phyloP scores from a whole-genome alignment of 108 stramenopile genomes.

The Pseudonitzschia multistriata region DNA sequence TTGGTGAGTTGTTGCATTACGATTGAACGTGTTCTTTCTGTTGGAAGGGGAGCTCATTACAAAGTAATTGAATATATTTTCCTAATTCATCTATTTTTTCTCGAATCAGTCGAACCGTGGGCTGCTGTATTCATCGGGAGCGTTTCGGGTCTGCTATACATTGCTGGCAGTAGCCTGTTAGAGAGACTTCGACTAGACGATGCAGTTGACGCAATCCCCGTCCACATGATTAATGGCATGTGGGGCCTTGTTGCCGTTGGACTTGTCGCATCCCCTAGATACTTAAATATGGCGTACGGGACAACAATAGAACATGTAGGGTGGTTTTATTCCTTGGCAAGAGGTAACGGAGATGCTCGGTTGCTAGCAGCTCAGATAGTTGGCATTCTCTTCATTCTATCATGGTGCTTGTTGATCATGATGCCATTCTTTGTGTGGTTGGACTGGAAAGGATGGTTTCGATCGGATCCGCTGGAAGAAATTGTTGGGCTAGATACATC shows the following conservation, averaged over 20 bases:
- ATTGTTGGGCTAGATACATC: slow-evolving; percentile 82
- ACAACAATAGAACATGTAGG: slow-evolving; percentile 45
- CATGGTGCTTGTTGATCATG: slow-evolving; percentile 77
- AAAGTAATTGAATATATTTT: background rate
- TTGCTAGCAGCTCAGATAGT: slow-evolving; percentile 68
- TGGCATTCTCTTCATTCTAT: slow-evolving; percentile 74
- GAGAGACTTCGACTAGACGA: slow-evolving; percentile 84
- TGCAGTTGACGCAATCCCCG: slow-evolving; percentile 91
- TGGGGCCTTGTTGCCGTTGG: slow-evolving; percentile 88
- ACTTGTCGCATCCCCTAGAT: slow-evolving; percentile 69
- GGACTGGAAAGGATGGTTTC: slow-evolving; percentile 61
- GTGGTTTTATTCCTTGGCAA: slow-evolving; percentile 53
- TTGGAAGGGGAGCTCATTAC: background rate
- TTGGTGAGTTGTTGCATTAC: slow-evolving; percentile 48
- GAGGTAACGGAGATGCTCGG: slow-evolving; percentile 44
- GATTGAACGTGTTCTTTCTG: too few species aligned
- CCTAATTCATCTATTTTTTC: background rate
- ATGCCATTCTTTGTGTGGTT: slow-evolving; percentile 73
- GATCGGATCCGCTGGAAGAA: slow-evolving; percentile 77
- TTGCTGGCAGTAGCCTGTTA: slow-evolving; percentile 53
- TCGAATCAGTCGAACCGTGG: slow-evolving; percentile 62
- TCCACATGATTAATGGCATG: slow-evolving; percentile 83
- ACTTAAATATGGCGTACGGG: slow-evolving; percentile 51
- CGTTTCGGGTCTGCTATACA: slow-evolving; percentile 82
- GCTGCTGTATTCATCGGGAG: slow-evolving; percentile 84